phyloP scores from a whole-genome alignment of 139 green algal species.

The Parachlorella kessleri region DNA sequence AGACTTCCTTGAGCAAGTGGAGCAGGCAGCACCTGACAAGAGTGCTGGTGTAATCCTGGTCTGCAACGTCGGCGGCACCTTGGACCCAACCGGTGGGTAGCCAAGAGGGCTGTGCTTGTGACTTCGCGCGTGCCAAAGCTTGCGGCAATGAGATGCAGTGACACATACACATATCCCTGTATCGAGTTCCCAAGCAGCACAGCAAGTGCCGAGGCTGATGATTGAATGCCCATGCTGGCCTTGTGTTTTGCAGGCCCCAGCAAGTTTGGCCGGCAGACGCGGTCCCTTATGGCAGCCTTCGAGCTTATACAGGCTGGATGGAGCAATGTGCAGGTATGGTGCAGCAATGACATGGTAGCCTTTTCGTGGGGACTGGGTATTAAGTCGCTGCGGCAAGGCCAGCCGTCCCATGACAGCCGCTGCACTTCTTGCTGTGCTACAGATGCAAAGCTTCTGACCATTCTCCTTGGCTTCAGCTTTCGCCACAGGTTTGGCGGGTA shows the following conservation, averaged over 20 bases:
- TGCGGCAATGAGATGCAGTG: neutral
- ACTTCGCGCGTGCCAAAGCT: neutral
- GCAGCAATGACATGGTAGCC: too few relatives aligned
- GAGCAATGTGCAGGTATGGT: conserved; percentile 33
- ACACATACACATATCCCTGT: neutral
- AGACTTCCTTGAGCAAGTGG: conserved; percentile 47
- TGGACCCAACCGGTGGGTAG: conserved; percentile 43
- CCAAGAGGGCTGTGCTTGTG: too few relatives aligned
- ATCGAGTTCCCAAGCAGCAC: neutral
- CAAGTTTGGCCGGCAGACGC: conserved; percentile 41
- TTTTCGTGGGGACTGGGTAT: too few relatives aligned
- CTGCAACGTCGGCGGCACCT: conserved; percentile 66
- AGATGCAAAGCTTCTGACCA: neutral
- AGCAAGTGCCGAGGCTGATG: neutral
- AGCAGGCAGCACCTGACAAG: neutral
- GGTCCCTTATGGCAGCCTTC: conserved; percentile 69
- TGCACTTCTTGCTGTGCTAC: neutral
- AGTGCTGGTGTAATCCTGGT: conserved; percentile 47
- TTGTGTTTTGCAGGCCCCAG: conserved; percentile 26
- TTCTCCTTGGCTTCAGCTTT: neutral
- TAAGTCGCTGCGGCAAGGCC: too few relatives aligned
- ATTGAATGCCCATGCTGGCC: neutral
- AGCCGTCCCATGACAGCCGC: too few relatives aligned
- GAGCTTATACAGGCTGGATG: conserved; percentile 55
- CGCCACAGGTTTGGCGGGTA: too few relatives aligned